Percentiles rank a stretch among this genome's conserved stretches.
Conservation (phyloP, 441 rosid genomes). For the Kokia cookei region DNA sequence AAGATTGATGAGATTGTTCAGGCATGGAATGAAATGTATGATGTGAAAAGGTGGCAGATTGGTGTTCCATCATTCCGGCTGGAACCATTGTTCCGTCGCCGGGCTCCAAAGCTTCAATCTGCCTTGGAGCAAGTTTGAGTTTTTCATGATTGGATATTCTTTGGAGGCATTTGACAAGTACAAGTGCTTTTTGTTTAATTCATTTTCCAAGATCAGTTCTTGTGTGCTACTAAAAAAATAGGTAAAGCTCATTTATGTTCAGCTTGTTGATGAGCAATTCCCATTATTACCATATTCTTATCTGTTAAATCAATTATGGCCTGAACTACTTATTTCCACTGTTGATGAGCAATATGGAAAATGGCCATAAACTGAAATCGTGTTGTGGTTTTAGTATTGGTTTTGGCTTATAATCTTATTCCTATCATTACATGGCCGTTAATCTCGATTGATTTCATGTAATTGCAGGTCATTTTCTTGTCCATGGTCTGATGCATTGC, state of each 20-base stretch:
- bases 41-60: conserved; percentile 88
- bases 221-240: conserved; percentile 14
- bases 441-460: not conserved
- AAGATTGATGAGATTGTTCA: conserved; percentile 93
- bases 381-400: too few relatives aligned
- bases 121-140: conserved; percentile 54
- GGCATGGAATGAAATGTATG: conserved; percentile 99
- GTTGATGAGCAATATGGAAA: not conserved
- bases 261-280: not conserved
- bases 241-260: conserved; percentile 22
- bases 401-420: not conserved
- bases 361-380: not conserved
- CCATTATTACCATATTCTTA: not conserved
- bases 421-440: too few relatives aligned
- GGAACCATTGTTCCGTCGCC: conserved; percentile 85
- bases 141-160: conserved; percentile 6
- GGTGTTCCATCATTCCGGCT: conserved; percentile 91
- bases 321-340: not conserved
- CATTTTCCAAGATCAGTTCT: conserved; percentile 7
- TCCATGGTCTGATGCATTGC: conserved; percentile 2
- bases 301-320: not conserved
- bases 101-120: conserved; percentile 71
- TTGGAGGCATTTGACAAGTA: conserved; percentile 15
- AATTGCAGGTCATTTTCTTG: conserved; percentile 24
- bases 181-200: conserved; percentile 18